Evolutionary conservation across 129 eudicot species (phyloP).

Genomic region (Flaveria ramosissima): DNA sequence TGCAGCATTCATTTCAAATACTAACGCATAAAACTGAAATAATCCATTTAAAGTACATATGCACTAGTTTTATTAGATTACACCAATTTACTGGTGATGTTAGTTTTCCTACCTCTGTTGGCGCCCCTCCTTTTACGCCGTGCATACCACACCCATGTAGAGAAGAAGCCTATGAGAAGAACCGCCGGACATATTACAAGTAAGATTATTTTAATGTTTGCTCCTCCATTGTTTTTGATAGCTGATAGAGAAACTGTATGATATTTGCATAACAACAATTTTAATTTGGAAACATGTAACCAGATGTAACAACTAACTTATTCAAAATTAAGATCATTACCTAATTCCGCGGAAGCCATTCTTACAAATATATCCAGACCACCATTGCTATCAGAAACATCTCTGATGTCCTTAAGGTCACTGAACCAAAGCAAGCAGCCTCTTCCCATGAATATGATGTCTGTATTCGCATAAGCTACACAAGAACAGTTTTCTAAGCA

Average conservation of each 20-base stretch:
- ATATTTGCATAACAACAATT: not conserved
- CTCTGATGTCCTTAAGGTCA: slow-evolving; percentile 8
- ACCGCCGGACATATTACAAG: not conserved
- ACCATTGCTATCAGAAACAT: no score
- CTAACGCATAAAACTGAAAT: no score
- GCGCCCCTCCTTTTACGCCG: not conserved
- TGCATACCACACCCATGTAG: slow-evolving; percentile 24
- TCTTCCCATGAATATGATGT: not conserved
- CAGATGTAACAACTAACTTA: no score
- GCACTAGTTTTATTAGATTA: no score
- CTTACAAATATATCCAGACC: slow-evolving; percentile 35
- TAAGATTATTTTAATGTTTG: slow-evolving; percentile 20
- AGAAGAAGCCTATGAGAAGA: slow-evolving; percentile 32
- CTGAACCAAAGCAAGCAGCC: slow-evolving; percentile 32
- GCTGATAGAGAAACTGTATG: not conserved
- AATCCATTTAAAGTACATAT: no score
- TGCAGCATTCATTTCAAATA: no score
- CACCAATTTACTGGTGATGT: no score
- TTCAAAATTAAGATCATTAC: no score
- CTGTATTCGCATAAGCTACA: slow-evolving; percentile 46
- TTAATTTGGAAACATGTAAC: no score
- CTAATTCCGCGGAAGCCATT: slow-evolving; percentile 17
- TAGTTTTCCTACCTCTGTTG: no score
- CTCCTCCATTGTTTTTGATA: slow-evolving; percentile 17
- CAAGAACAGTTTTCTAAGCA: slow-evolving; percentile 48